Conservation (phyloP, 345 rosid genomes). For the Melaleuca quinquenervia region DNA sequence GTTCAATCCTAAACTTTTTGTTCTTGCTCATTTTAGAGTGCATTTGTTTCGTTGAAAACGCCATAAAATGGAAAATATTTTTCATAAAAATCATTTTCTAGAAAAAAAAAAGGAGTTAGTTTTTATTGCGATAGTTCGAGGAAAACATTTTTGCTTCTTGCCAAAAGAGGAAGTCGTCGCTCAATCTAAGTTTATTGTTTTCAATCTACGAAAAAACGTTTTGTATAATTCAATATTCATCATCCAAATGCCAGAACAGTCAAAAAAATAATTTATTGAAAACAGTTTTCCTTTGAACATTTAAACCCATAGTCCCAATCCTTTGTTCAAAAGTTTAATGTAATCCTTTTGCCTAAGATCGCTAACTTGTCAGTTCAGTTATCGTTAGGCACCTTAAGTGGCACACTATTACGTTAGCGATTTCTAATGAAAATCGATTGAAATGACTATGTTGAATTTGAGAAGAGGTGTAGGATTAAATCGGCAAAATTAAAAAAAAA, state of each 20-base stretch:
- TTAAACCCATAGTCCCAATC: neutral
- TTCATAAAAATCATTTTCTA: neutral
- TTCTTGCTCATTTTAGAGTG: neutral
- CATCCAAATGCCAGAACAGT: neutral
- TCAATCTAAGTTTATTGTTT: neutral
- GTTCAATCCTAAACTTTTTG: rapidly evolving
- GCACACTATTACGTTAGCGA: neutral
- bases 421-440: neutral
- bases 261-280: neutral
- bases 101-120: neutral
- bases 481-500: neutral
- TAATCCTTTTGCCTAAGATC: neutral
- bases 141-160: neutral
- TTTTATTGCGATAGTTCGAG: neutral
- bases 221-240: neutral
- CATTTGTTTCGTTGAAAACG: rapidly evolving
- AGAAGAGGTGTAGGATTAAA: neutral
- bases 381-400: neutral
- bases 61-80: neutral
- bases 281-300: neutral
- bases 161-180: neutral
- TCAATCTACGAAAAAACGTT: rapidly evolving
- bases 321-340: neutral
- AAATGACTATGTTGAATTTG: neutral
- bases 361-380: rapidly evolving